Percentiles rank a stretch among this genome's conserved stretches.
Conservation (phyloP, 148 eudicot species). For the Vaccinium macrocarpon region DNA sequence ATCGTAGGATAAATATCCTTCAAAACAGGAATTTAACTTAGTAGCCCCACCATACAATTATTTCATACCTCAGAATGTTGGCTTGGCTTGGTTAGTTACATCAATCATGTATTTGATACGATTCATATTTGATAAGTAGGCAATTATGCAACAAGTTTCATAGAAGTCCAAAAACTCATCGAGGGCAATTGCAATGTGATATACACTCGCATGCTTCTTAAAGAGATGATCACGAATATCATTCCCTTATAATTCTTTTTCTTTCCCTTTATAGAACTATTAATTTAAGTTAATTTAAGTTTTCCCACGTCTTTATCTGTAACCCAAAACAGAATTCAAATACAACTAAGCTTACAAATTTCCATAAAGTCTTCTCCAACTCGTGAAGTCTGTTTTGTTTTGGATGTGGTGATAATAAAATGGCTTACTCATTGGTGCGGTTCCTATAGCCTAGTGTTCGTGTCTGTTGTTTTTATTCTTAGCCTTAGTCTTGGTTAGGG, state of each 20-base stretch:
- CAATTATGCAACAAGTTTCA: background rate
- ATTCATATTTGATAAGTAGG: background rate
- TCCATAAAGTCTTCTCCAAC: too few relatives aligned
- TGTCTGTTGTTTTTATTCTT: too few relatives aligned
- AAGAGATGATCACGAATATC: background rate
- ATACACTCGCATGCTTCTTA: background rate
- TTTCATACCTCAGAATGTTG: background rate
- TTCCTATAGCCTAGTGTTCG: too few relatives aligned
- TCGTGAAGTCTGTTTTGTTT: too few relatives aligned
- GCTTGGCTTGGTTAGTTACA: background rate
- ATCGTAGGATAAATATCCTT: too few relatives aligned
- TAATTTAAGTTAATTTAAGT: too few relatives aligned
- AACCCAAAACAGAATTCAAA: too few relatives aligned
- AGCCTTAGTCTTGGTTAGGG: too few relatives aligned
- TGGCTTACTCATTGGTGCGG: too few relatives aligned
- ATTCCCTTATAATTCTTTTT: background rate
- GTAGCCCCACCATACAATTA: background rate
- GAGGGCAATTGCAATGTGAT: background rate
- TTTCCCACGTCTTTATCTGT: too few relatives aligned
- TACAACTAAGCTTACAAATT: too few relatives aligned
- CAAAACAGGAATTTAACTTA: background rate
- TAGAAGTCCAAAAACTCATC: background rate
- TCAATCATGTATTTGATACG: background rate
- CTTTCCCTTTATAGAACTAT: background rate
- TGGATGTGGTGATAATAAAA: too few relatives aligned